Evolutionary conservation across 257 asterid genomes (phyloP).

Genomic region (Prunella vulgaris): DNA sequence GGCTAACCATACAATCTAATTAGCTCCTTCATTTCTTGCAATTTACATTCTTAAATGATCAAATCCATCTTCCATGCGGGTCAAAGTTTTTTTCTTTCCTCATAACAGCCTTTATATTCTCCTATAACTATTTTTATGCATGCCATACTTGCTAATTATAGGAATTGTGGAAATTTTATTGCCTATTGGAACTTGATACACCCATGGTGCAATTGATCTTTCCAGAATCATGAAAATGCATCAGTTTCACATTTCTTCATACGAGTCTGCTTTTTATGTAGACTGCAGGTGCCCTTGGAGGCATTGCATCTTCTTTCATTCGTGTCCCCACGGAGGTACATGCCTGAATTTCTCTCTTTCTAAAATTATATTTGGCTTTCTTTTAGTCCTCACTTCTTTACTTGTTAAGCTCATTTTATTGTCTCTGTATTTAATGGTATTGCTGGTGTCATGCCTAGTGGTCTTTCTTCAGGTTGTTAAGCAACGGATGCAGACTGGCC

Average conservation of each 20-base stretch:
- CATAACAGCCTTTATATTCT: not conserved
- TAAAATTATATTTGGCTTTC: not conserved
- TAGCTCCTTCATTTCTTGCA: not conserved
- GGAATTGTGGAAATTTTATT: not conserved
- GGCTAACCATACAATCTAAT: not conserved
- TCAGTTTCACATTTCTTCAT: conserved; percentile 7
- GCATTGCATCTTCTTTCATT: conserved; percentile 88
- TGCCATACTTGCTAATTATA: not conserved
- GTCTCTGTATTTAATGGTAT: conserved; percentile 10
- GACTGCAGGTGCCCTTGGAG: conserved; percentile 98
- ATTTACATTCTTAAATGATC: not conserved
- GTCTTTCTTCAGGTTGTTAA: conserved; percentile 75
- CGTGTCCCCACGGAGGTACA: conserved; percentile 97
- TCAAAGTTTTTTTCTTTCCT: not conserved
- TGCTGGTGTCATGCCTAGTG: conserved; percentile 28
- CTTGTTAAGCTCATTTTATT: conserved; percentile 9
- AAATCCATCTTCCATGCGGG: not conserved
- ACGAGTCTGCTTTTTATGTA: conserved; percentile 24
- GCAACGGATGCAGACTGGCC: conserved; percentile 95
- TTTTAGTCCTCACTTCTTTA: conserved; percentile 4
- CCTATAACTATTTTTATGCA: not conserved
- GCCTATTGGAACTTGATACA: not conserved
- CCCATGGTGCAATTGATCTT: not conserved
- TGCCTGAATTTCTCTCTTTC: conserved; percentile 10
- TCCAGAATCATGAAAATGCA: conserved; percentile 3